A percentile compares a stretch with the other conserved stretches of the same genome.
Conservation (phyloP, 2,329 filamentous ascomycete species). For the Pleurostoma richardsiae region DNA sequence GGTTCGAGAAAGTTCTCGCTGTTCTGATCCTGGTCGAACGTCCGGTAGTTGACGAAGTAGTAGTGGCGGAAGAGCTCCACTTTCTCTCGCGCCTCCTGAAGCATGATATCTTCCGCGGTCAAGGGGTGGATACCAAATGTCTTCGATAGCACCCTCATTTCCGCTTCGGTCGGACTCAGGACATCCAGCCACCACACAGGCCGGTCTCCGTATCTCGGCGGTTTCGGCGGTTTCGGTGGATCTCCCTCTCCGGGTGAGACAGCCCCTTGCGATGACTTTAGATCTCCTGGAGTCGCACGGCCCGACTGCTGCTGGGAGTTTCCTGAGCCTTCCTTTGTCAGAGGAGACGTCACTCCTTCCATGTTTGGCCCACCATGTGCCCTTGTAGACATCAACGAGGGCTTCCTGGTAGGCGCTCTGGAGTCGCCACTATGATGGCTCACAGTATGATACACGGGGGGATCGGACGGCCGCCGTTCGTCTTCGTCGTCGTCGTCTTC, state of each 20-base stretch:
- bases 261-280: slow-evolving; percentile 27
- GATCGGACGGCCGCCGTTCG: slow-evolving; percentile 9
- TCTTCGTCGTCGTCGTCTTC: slow-evolving; percentile 61
- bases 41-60: slow-evolving; percentile 98
- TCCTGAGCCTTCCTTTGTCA: slow-evolving; percentile 10
- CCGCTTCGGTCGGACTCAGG: slow-evolving; percentile 81
- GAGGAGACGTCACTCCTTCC: slow-evolving; percentile 20
- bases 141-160: slow-evolving; percentile 92
- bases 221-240: slow-evolving; percentile 19
- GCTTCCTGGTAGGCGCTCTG: slow-evolving; percentile 6
- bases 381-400: slow-evolving; percentile 19
- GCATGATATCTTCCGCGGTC: slow-evolving; percentile 93
- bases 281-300: slow-evolving; percentile 39
- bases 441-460: slow-evolving; percentile 12
- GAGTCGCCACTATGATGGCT: slow-evolving; percentile 10
- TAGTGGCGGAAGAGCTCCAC: slow-evolving; percentile 96
- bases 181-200: slow-evolving; percentile 98
- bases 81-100: slow-evolving; percentile 96
- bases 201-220: slow-evolving; percentile 63
- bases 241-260: slow-evolving; percentile 5
- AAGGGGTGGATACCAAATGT: slow-evolving; percentile 94
- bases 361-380: slow-evolving; percentile 17
- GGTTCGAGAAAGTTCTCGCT: slow-evolving; percentile 90
- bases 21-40: slow-evolving; percentile 89
- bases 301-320: slow-evolving; percentile 33